Evolutionary conservation across 331 rosid species (phyloP).

Genomic region (Saraca asoca): DNA sequence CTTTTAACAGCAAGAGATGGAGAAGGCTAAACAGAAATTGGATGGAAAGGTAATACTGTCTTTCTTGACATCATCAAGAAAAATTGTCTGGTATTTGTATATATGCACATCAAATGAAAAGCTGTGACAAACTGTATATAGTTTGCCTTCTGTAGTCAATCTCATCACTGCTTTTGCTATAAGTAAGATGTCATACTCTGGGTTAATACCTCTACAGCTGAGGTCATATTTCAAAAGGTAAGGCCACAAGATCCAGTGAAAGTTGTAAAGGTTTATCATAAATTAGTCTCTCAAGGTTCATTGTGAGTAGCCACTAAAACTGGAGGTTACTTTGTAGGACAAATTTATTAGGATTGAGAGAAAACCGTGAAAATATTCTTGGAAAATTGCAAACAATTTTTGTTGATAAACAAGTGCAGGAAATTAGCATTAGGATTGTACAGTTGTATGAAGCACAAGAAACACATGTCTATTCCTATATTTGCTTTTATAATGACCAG

Average conservation of each 20-base stretch:
- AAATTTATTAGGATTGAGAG: neutral
- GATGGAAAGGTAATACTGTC: slow-evolving; percentile 70
- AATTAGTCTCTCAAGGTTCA: slow-evolving; percentile 14
- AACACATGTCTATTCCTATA: too few species aligned
- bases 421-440: too few species aligned
- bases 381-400: too few species aligned
- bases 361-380: neutral
- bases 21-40: slow-evolving; percentile 66
- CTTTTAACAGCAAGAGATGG: slow-evolving; percentile 70
- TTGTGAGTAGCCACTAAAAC: neutral
- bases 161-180: slow-evolving; percentile 16
- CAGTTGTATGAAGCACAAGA: too few species aligned
- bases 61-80: slow-evolving; percentile 23
- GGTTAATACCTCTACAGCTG: slow-evolving; percentile 11
- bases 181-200: slow-evolving; percentile 1
- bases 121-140: slow-evolving; percentile 27
- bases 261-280: slow-evolving; percentile 18
- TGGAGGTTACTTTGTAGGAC: neutral
- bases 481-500: too few species aligned
- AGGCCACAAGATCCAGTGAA: neutral
- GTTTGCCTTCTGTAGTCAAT: slow-evolving; percentile 11
- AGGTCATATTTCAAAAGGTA: slow-evolving; percentile 23
- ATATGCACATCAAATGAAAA: slow-evolving; percentile 4
- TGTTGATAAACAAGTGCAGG: too few species aligned
- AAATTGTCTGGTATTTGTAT: slow-evolving; percentile 2